Conservation (phyloP, 495 filamentous ascomycete species). For the Pseudomonodictys pantanalensis region DNA sequence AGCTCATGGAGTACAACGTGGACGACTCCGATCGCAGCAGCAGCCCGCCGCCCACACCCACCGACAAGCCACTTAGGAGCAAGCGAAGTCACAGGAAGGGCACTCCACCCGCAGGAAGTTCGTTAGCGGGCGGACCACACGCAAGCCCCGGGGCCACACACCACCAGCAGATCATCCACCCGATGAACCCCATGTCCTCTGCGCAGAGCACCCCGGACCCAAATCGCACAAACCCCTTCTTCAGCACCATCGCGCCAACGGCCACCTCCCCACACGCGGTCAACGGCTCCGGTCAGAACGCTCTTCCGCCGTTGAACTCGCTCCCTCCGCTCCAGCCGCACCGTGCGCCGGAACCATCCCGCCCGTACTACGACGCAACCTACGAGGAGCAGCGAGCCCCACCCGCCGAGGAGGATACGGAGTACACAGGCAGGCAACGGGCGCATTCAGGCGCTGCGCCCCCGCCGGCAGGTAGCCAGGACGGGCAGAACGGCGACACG, state of each 20-base stretch:
- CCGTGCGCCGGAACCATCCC: background rate
- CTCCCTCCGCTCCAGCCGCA: conserved; percentile 28
- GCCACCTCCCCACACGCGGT: conserved; percentile 23
- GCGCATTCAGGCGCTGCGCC: conserved; percentile 26
- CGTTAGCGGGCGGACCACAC: conserved; percentile 14
- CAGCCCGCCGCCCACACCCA: conserved; percentile 62
- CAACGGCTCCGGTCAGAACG: conserved; percentile 29
- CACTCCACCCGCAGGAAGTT: conserved; percentile 25
- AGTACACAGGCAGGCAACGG: conserved; percentile 19
- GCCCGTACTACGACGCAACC: conserved; percentile 18
- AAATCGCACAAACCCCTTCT: conserved; percentile 21
- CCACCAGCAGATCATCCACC: conserved; percentile 15
- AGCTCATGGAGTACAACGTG: conserved; percentile 76
- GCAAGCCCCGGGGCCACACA: conserved; percentile 11
- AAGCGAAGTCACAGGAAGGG: conserved; percentile 64
- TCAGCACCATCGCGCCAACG: conserved; percentile 11
- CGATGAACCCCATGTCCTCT: conserved; percentile 28
- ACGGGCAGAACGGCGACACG: conserved; percentile 36
- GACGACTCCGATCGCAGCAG: conserved; percentile 72
- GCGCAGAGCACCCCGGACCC: conserved; percentile 33
- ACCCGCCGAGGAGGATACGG: conserved; percentile 16
- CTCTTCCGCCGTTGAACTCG: too few relatives aligned
- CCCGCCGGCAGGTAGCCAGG: conserved; percentile 13
- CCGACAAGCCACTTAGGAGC: conserved; percentile 79
- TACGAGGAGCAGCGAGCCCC: conserved; percentile 22